Conservation (phyloP, 2,329 filamentous ascomycete species). For the Rutstroemia sp. region DNA sequence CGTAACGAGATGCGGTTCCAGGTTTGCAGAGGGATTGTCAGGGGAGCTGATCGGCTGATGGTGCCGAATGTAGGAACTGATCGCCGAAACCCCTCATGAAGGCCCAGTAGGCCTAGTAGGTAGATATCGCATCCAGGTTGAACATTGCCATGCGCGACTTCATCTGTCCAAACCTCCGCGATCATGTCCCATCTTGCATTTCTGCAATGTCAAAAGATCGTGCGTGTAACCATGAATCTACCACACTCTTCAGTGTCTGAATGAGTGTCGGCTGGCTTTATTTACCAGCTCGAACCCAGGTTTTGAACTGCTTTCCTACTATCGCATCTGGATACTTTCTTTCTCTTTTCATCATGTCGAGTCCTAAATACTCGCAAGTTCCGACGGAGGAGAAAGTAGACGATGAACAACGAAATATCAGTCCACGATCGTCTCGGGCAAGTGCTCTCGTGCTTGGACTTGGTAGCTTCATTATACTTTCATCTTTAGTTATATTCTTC, state of each 20-base stretch:
- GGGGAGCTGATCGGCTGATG: constrained; percentile 5
- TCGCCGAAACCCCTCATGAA: not conserved
- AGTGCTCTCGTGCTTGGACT: not conserved
- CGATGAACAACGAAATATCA: not conserved
- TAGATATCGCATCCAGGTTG: not conserved
- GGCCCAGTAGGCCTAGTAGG: not conserved
- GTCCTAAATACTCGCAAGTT: not conserved
- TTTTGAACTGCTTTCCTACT: not conserved
- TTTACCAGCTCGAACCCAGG: too few relatives aligned
- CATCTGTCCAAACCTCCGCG: not conserved
- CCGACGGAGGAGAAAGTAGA: not conserved
- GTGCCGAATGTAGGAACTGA: constrained; percentile 1
- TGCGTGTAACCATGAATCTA: constrained; percentile 1
- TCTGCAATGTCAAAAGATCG: constrained; percentile 1
- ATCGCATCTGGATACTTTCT: too few relatives aligned
- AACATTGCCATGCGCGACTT: not conserved
- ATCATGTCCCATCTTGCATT: not conserved
- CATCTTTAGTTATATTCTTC: not conserved
- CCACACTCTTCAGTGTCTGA: not conserved
- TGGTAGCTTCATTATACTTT: not conserved
- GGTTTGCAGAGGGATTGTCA: not conserved
- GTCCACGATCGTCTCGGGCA: not conserved
- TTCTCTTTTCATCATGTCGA: constrained; percentile 1
- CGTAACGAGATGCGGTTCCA: not conserved
- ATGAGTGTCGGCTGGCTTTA: too few relatives aligned